Percentiles rank a stretch among this genome's conserved stretches.
phyloP scores from a whole-genome alignment of 1,284 basidiomycete species.

The Cutaneotrichosporon sp. region DNA sequence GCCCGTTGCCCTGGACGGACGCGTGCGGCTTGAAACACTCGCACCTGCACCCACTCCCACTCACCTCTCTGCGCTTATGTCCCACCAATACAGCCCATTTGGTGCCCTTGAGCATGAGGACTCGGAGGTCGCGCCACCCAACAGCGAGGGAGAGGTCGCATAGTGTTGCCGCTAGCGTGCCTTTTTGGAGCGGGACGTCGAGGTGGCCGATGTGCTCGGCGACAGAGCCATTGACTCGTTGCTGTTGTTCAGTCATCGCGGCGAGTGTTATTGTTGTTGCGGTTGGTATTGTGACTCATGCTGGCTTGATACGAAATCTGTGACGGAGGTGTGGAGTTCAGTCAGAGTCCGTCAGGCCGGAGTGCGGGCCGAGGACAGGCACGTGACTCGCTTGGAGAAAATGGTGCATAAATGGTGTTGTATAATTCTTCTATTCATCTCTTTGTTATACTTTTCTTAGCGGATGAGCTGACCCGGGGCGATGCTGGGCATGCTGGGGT shows the following conservation, averaged over 20 bases:
- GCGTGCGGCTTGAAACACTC: not conserved
- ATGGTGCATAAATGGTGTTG: not conserved
- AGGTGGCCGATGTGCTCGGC: slow-evolving; percentile 2
- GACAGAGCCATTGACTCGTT: too few relatives aligned
- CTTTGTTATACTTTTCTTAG: not conserved
- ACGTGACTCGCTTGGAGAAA: not conserved
- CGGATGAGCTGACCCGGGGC: too few relatives aligned
- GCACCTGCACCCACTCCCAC: slow-evolving; percentile 7
- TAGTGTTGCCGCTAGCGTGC: slow-evolving; percentile 37
- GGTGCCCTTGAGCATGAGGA: slow-evolving; percentile 24
- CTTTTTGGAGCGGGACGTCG: slow-evolving; percentile 35
- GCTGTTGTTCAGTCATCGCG: too few relatives aligned
- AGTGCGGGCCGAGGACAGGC: too few relatives aligned
- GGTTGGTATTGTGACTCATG: too few relatives aligned
- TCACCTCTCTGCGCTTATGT: slow-evolving; percentile 37
- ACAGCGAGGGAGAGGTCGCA: slow-evolving; percentile 48
- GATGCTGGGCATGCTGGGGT: too few relatives aligned
- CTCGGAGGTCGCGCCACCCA: slow-evolving; percentile 45
- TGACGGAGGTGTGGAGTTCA: too few relatives aligned
- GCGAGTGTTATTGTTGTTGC: too few relatives aligned
- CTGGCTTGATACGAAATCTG: too few relatives aligned
- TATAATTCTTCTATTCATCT: not conserved
- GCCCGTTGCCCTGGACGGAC: not conserved
- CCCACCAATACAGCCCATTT: slow-evolving; percentile 41
- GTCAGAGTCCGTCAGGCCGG: too few relatives aligned